A percentile compares a stretch with the other conserved stretches of the same genome.
Evolutionary conservation across 2,329 filamentous ascomycete species (phyloP).

Genomic region (Alternaria gansuensis): DNA sequence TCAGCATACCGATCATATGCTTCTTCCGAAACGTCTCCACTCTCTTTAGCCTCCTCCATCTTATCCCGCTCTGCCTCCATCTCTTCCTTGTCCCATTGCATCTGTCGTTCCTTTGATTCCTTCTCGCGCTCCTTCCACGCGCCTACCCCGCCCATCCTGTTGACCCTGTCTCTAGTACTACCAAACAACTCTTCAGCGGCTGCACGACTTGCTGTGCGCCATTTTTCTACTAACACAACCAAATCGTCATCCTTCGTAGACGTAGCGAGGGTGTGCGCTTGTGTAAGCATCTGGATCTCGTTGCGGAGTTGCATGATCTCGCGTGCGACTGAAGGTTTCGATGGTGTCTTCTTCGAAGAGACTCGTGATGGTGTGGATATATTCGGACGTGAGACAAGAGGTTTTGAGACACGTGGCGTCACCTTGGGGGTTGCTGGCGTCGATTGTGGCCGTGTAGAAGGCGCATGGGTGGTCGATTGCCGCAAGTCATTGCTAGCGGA

Average conservation of each 20-base stretch:
- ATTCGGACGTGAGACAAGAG: conserved; percentile 25
- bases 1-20: conserved; percentile 57
- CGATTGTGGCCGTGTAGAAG: background rate
- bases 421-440: conserved; percentile 15
- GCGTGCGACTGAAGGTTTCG: conserved; percentile 41
- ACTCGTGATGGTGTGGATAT: conserved; percentile 23
- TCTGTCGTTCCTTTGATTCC: conserved; percentile 47
- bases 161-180: conserved; percentile 66
- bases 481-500: conserved; percentile 4
- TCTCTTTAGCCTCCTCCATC: conserved; percentile 53
- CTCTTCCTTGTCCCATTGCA: conserved; percentile 51
- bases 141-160: conserved; percentile 69
- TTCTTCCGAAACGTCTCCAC: conserved; percentile 56
- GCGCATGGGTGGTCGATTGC: background rate
- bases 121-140: conserved; percentile 60
- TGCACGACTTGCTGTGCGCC: conserved; percentile 67
- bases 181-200: conserved; percentile 75
- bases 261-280: conserved; percentile 52
- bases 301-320: conserved; percentile 48
- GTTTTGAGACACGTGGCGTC: conserved; percentile 22
- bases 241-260: conserved; percentile 63
- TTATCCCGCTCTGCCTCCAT: conserved; percentile 54
- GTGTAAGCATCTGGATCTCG: conserved; percentile 54
- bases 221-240: conserved; percentile 65
- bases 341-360: conserved; percentile 23